Evolutionary conservation across 306 rosid genomes (phyloP), one percentile per base, ranked within the genome.

Genomic region (Abrus pulchellus): DNA sequence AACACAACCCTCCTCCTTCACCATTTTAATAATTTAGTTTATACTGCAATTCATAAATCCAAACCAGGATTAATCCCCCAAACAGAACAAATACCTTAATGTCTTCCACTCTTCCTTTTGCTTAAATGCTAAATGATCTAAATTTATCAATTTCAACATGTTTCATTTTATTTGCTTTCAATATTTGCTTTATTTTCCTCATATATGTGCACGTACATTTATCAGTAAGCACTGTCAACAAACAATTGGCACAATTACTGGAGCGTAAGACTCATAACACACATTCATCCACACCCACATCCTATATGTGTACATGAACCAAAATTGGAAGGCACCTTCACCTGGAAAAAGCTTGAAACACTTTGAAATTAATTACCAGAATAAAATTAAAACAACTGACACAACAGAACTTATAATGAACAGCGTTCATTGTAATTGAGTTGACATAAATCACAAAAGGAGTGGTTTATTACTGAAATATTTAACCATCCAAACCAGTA

Each of bases 401-500:
- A 60, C 20, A 29, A n/a, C 44, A 38, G 30, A 32, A 36, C 44
- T 14, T 50, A 13, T 41, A 67, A 48, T 13, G 34, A 48, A 56
- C 68, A 2, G 6, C 3, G 2, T 36, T 47, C 38, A 9, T 32
- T 5, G 43, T 33, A 68, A 11, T 56, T 27, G 2, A 28, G 5
- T 29, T 30, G 48, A 68, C 38, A 29, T 36, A 10, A 14, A 34
- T 38, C 20, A 57, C 62, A 34, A 59, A 38, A 29, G 56, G n/a
- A 67, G 30, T 67, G 3, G 34, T 43, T 67, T 14, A 20, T 9
- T 49, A 76, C 80, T 50, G 14, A 12, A 75, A 75, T 36, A 70
- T 52, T 53, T 20, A 70, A 71, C 77, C 53, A 70, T 52, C 20
- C 41, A 53, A 53, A 64, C 14, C 10, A 47, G 54, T 78, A 32